A percentile compares a stretch with the other conserved stretches of the same genome.
phyloP scores from a whole-genome alignment of 2,329 filamentous ascomycete species.

The Teratosphaeria pseudoeucalypti region DNA sequence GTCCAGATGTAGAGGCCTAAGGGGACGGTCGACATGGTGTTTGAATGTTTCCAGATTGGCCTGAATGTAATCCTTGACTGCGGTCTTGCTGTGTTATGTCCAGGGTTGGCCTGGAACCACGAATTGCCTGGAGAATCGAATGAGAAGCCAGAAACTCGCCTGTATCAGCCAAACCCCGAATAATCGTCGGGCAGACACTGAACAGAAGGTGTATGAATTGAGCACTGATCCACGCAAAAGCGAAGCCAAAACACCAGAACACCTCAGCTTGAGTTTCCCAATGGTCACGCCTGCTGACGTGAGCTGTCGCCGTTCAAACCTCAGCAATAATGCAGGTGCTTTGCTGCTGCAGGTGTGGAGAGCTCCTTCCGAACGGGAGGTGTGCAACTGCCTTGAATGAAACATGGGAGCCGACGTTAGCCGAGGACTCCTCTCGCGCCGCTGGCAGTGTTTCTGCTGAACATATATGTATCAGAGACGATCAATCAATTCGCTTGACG shows the following conservation, averaged over 20 bases:
- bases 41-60: background rate
- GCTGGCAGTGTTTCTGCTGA: too few species aligned
- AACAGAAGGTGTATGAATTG: background rate
- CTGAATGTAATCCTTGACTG: background rate
- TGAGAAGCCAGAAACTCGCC: too few species aligned
- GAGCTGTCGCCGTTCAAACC: background rate
- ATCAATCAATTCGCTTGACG: too few species aligned
- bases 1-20: slow-evolving; percentile 35
- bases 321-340: background rate
- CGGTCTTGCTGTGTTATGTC: background rate
- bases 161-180: too few species aligned
- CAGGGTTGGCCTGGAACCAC: background rate
- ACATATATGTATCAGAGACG: too few species aligned
- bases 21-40: slow-evolving; percentile 40
- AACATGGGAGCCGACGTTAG: background rate
- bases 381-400: background rate
- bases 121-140: too few species aligned
- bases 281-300: background rate
- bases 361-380: background rate
- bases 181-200: background rate
- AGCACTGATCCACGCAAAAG: too few species aligned
- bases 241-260: background rate
- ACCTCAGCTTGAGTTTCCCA: background rate
- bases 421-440: background rate
- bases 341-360: background rate